Evolutionary conservation across 495 filamentous ascomycete genomes (phyloP).

Genomic region (Aspergillus asperescens): DNA sequence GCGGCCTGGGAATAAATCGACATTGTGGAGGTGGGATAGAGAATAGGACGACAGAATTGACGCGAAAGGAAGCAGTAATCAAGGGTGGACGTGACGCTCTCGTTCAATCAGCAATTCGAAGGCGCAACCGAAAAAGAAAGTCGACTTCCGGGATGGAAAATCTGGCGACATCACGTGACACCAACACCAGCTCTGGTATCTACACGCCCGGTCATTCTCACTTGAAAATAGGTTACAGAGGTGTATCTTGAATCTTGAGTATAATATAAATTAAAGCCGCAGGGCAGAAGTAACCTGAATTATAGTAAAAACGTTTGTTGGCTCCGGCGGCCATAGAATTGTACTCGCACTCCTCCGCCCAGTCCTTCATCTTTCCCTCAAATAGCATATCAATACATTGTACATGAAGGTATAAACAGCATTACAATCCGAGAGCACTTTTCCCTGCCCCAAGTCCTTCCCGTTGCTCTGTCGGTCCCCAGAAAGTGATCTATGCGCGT

Average conservation of each 20-base stretch:
- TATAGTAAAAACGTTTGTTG: not conserved
- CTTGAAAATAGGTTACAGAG: not conserved
- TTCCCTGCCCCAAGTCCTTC: constrained; percentile 5
- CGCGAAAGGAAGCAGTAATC: constrained; percentile 12
- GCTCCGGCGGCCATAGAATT: not conserved
- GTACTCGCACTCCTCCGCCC: not conserved
- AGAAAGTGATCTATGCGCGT: constrained; percentile 28
- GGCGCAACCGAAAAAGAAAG: constrained; percentile 27
- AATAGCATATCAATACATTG: constrained; percentile 25
- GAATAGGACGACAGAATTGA: not conserved
- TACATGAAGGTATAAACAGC: constrained; percentile 23
- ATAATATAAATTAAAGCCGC: not conserved
- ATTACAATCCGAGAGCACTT: constrained; percentile 14
- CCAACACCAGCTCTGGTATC: not conserved
- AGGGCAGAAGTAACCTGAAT: not conserved
- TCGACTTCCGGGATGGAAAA: constrained; percentile 35
- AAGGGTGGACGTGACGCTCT: constrained; percentile 15
- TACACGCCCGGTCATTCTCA: not conserved
- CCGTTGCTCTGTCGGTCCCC: not conserved
- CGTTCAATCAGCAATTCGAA: constrained; percentile 14
- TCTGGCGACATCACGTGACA: constrained; percentile 35
- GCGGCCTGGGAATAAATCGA: constrained; percentile 40
- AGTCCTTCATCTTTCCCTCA: constrained; percentile 8
- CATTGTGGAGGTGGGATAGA: constrained; percentile 27
- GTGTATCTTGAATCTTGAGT: not conserved